phyloP scores from a whole-genome alignment of 2,329 filamentous ascomycete genomes.

The Cytospora paraplurivora region DNA sequence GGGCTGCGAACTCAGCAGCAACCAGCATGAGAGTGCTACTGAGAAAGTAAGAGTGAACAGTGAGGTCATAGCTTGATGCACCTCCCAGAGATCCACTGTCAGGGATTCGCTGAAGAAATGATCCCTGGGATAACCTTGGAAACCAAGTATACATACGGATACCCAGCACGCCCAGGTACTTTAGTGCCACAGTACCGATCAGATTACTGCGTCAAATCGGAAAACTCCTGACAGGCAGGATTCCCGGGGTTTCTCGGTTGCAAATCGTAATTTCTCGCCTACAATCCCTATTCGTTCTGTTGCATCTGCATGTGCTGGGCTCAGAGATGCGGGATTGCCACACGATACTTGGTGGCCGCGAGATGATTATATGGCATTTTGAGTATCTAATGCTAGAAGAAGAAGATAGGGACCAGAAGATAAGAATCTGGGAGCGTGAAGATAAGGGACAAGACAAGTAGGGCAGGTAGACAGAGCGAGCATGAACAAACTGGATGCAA shows the following conservation, averaged over 20 bases:
- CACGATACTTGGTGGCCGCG: too few relatives aligned
- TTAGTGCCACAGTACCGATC: too few relatives aligned
- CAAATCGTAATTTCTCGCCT: conserved; percentile 18
- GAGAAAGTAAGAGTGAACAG: background rate
- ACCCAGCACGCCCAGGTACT: too few relatives aligned
- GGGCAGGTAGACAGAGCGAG: too few relatives aligned
- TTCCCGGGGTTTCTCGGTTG: conserved; percentile 8
- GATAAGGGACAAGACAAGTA: too few relatives aligned
- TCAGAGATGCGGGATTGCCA: too few relatives aligned
- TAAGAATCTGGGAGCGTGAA: too few relatives aligned
- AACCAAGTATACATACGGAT: background rate
- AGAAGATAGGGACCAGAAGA: too few relatives aligned
- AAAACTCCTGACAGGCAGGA: conserved; percentile 1
- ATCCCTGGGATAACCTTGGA: background rate
- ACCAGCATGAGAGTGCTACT: background rate
- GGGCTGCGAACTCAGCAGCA: background rate
- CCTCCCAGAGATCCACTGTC: background rate
- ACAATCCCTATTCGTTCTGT: background rate
- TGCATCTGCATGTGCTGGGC: too few relatives aligned
- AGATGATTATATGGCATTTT: too few relatives aligned
- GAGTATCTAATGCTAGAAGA: too few relatives aligned
- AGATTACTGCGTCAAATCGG: background rate
- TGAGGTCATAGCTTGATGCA: background rate
- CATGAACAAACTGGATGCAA: background rate
- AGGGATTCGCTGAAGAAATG: background rate